Base-by-base conservation (phyloP, 1,139 yeast genomes). In the Saccharomyces pastorianus region DNA sequence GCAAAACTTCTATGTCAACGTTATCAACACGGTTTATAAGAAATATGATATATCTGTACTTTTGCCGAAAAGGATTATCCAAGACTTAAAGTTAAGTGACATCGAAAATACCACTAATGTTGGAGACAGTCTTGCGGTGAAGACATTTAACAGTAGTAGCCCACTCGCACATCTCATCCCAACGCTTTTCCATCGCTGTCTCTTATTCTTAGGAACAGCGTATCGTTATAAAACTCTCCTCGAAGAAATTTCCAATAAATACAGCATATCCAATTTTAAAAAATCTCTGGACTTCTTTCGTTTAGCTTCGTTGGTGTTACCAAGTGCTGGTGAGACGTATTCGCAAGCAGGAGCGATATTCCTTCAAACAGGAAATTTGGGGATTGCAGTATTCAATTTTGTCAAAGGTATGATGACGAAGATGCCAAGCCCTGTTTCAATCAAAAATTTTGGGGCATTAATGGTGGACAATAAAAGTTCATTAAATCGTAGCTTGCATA, bases 321-420 rank as follows among this genome's bases (percentile, higher is more conserved):
- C 90, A 1, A 80, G 87, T 0, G 73, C 82, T 55, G 85, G 85
- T 55, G 89, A 83, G 61, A 83, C 88, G 1, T 81, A 81, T 61
- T 58, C 65, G 44, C 87, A 83, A 61, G 76, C 81, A 52, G 89
- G 88, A 6, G 78, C 84, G 71, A 76, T 84, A 23, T 76, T 77
- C 58, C 70, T 73, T 50, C 67, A 73, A 26, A 70, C 72, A 47
- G 72, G 71, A 47, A 73, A 73, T 56, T 68, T 69, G 46, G 72
- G 78, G 17, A 61, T 67, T 47, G 77, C 78, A 0, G 69, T 73
- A 13, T 76, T 77, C 61, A 76, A 85, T 75, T 82, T 84, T 55
- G 67, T 81, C 49, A 74, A 90, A 59, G 81, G 88, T 1, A 76
- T 79, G 6, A 71, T 78, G 55, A 78, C 89, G 2, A 76, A 87